Percentiles rank a stretch among this genome's conserved stretches.
Evolutionary conservation across 73 alveolate species (phyloP).

Genomic region (Diophrys appendiculata): DNA sequence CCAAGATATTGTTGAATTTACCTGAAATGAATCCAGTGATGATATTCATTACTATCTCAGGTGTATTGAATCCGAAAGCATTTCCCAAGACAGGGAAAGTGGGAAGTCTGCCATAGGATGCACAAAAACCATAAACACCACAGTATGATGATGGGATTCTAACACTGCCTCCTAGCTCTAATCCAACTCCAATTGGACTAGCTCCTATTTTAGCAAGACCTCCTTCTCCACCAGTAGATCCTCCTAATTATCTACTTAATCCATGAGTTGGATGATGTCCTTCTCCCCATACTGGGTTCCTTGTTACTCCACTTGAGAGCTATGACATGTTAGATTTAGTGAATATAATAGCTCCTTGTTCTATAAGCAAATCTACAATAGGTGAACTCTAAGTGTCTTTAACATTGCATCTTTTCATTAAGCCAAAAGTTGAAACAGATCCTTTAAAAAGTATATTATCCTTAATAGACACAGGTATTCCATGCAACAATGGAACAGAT

Average conservation of each 20-base stretch:
- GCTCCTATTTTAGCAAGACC: conserved; percentile 56
- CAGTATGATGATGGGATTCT: conserved; percentile 66
- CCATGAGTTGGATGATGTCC: not conserved
- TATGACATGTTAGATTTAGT: conserved; percentile 67
- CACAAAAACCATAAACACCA: conserved; percentile 60
- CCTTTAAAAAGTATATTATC: not conserved
- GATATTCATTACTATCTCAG: not conserved
- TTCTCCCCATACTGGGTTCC: conserved; percentile 55
- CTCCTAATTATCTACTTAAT: conserved; percentile 50
- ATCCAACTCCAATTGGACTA: conserved; percentile 59
- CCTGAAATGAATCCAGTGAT: not conserved
- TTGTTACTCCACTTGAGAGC: conserved; percentile 38
- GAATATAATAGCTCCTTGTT: conserved; percentile 69
- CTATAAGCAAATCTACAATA: conserved; percentile 40
- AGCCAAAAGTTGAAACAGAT: conserved; percentile 29
- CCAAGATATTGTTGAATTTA: not conserved
- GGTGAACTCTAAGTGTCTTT: conserved; percentile 49
- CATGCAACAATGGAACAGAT: not conserved
- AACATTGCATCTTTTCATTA: conserved; percentile 14
- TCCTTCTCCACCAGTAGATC: conserved; percentile 77
- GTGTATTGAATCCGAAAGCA: not conserved
- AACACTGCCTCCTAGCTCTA: conserved; percentile 68
- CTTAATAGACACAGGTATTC: not conserved
- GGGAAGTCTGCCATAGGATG: not conserved
- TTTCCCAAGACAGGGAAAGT: not conserved